Evolutionary conservation across 108 stramenopile genomes (phyloP).

Genomic region (Parietichytrium sp.): DNA sequence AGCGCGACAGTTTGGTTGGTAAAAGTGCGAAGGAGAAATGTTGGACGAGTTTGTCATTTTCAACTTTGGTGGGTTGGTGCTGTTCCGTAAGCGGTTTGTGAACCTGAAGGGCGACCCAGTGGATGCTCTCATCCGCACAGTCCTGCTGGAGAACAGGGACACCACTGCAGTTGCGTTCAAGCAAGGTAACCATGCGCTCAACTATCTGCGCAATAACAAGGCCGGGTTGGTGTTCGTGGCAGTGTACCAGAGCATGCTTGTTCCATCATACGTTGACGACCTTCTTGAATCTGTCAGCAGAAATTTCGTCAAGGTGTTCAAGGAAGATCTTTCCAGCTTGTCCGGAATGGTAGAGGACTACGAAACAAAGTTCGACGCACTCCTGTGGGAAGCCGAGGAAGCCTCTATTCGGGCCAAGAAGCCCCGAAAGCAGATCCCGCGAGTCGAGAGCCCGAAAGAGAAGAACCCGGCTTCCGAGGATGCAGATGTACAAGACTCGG

Average conservation of each 20-base stretch:
- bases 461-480: background rate
- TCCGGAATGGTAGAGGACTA: background rate
- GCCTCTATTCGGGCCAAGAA: background rate
- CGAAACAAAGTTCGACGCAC: background rate
- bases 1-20: too few relatives aligned
- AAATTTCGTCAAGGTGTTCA: background rate
- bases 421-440: background rate
- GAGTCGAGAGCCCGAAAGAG: background rate
- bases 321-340: background rate
- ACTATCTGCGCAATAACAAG: constrained; percentile 52
- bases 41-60: constrained; percentile 56
- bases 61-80: constrained; percentile 50
- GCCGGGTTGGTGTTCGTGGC: constrained; percentile 51
- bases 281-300: constrained; percentile 31
- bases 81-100: constrained; percentile 49
- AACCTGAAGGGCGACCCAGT: constrained; percentile 55
- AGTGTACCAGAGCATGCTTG: constrained; percentile 49
- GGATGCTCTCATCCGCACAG: constrained; percentile 51
- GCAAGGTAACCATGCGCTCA: constrained; percentile 26
- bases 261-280: constrained; percentile 52
- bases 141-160: constrained; percentile 57
- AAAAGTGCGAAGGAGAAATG: too few relatives aligned
- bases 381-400: background rate
- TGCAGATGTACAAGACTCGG: background rate
- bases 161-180: constrained; percentile 43